Evolutionary conservation across 352 stramenopile species (phyloP).

Genomic region (Globisporangium echinulatum): DNA sequence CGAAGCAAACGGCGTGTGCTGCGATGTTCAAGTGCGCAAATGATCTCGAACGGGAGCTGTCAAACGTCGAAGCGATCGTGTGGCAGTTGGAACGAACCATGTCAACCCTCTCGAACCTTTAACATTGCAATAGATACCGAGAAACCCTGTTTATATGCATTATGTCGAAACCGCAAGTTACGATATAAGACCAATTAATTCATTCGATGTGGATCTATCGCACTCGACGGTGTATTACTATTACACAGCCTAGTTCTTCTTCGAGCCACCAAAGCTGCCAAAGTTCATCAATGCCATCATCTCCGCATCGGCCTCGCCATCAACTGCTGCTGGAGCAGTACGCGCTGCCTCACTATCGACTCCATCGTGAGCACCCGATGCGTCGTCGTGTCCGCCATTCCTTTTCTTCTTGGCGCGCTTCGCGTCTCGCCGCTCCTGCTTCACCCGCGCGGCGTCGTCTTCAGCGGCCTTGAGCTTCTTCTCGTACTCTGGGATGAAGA

Average conservation of each 20-base stretch:
- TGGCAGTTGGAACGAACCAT: neutral
- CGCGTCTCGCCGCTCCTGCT: conserved; percentile 69
- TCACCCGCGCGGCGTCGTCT: conserved; percentile 58
- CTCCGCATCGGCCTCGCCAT: conserved; percentile 49
- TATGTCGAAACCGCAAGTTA: neutral
- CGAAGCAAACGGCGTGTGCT: neutral
- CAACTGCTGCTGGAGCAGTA: neutral
- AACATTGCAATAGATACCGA: no score
- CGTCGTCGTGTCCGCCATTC: neutral
- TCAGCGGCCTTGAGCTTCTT: conserved; percentile 72
- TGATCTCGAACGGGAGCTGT: neutral
- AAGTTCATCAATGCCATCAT: conserved; percentile 94
- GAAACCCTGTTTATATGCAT: no score
- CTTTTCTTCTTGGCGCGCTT: conserved; percentile 62
- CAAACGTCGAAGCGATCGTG: neutral
- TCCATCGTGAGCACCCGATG: no score
- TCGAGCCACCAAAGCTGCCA: conserved; percentile 76
- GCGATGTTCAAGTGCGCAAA: conserved; percentile 2
- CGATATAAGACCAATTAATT: neutral
- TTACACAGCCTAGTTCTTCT: conserved; percentile 22
- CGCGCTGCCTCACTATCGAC: neutral
- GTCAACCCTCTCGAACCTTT: conserved; percentile 5
- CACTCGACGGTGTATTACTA: neutral
- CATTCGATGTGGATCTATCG: neutral
- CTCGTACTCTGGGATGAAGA: conserved; percentile 58